These are phyloP conservation scores for Colletotrichum filicis DNA, from an alignment of 2,329 filamentous ascomycete species.

Conservation along the genomic window DNA sequence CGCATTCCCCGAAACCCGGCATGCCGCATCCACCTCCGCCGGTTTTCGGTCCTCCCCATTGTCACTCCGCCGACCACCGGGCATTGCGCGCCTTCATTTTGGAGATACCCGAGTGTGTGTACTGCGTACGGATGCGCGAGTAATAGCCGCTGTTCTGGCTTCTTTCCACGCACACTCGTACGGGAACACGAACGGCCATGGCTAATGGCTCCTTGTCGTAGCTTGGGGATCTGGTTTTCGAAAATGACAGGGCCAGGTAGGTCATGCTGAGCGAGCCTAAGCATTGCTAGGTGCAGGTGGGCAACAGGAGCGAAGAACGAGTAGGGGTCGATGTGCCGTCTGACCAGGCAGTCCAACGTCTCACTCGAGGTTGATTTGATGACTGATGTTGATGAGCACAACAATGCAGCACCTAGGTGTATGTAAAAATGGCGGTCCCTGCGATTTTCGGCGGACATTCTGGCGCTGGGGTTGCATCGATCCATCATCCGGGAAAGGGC, in stretches of 20 bases:
- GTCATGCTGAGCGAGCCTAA: background rate
- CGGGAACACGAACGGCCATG: background rate
- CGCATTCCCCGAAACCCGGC: slow-evolving; percentile 35
- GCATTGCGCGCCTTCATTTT: slow-evolving; percentile 22
- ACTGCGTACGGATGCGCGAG: background rate
- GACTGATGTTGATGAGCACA: background rate
- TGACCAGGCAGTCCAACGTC: slow-evolving; percentile 17
- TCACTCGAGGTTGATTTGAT: slow-evolving; percentile 6
- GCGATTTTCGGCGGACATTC: slow-evolving; percentile 23
- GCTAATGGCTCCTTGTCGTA: background rate
- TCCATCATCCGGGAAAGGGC: background rate
- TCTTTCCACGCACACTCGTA: slow-evolving; percentile 1
- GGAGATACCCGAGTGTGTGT: background rate
- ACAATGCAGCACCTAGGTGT: background rate
- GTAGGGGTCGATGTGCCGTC: slow-evolving; percentile 9
- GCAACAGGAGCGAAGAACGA: background rate
- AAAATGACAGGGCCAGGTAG: background rate
- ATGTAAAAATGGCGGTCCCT: background rate
- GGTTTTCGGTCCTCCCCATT: slow-evolving; percentile 35
- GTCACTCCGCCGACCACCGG: slow-evolving; percentile 34
- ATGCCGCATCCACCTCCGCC: slow-evolving; percentile 29
- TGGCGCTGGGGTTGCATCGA: slow-evolving; percentile 19
- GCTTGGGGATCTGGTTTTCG: slow-evolving; percentile 1
- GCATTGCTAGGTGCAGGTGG: no score
- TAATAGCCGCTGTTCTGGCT: background rate